Evolutionary conservation across 2,329 filamentous ascomycete species (phyloP), one percentile per base, ranked within the genome.

Genomic region (Apiospora koreana): DNA sequence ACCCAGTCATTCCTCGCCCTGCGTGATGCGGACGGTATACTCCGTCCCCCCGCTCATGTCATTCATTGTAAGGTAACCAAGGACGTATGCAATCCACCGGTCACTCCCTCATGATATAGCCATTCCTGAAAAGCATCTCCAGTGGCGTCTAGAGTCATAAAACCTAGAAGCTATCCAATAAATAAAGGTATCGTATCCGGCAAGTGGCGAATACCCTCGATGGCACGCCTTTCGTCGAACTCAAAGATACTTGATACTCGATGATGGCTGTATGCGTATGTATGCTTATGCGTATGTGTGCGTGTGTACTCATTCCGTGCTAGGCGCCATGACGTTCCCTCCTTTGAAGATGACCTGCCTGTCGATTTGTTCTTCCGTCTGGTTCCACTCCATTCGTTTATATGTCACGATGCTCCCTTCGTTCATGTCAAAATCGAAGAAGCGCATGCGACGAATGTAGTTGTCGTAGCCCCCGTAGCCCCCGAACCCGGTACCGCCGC

Each of bases 401-500:
- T 95, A 99, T 0, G 95, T 99, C 66, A 88, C 90, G 75, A 99
- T 95, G 65, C 94, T 89, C 9, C 93, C 95, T 71, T 93, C 90
- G 78, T 97, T 97, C 82, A 95, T 93, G 80, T 99, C 95, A 67
- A 99, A 89, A 76, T 98, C 95, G 79, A 96, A 99, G 58, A 99
- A 88, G 65, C 96, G 89, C 68, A 98, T 87, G 41, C 94, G 90
- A 35, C 96, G 92, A 77, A 95, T 87, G 79, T 93, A 98, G 4
- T 92, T 92, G 54, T 91, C 91, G 79, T 98, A 98, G 7, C 95
- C 95, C 25, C 93, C 96, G 79, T 99, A 99, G 0, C 96, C 96
- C 69, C 96, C 96, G 76, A 99, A 97, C 1, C 96, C 96, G 38
- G 91, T 89, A 35, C 93, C 96, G 42, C 96, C 96, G 10, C 91